Percentiles rank a stretch among this genome's conserved stretches.
These are phyloP conservation scores for Diaporthe destruens DNA, from an alignment of 2,329 filamentous ascomycete genomes.

Conservation along the genomic window DNA sequence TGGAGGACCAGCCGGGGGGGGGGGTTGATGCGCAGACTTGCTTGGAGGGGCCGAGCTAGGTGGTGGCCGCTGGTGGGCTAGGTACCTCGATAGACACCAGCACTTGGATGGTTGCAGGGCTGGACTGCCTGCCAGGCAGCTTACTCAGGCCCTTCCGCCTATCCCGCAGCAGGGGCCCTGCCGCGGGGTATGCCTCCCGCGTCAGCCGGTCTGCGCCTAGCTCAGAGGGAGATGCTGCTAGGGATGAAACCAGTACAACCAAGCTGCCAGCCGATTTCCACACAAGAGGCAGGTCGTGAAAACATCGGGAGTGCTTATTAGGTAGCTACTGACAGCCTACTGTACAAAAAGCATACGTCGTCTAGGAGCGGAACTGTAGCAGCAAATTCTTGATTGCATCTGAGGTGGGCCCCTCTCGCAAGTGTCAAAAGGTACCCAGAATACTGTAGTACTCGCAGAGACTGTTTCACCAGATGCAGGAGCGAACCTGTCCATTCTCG, in stretches of 20 bases:
- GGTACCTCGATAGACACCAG: constrained; percentile 5
- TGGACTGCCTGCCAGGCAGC: constrained; percentile 16
- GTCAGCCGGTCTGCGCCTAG: constrained; percentile 11
- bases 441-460: not conserved
- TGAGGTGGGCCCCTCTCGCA: not conserved
- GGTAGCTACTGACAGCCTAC: not conserved
- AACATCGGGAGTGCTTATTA: not conserved
- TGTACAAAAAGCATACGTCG: not conserved
- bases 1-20: constrained; percentile 30
- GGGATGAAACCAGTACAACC: not conserved
- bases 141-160: constrained; percentile 39
- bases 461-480: not conserved
- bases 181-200: constrained; percentile 36
- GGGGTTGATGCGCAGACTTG: constrained; percentile 30
- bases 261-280: constrained; percentile 4
- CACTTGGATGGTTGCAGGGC: constrained; percentile 14
- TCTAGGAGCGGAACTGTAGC: not conserved
- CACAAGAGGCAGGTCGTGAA: not conserved
- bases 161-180: constrained; percentile 24
- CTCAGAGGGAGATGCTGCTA: not conserved
- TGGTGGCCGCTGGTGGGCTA: not conserved
- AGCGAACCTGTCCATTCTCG: not conserved
- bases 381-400: constrained; percentile 17
- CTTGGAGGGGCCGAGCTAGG: constrained; percentile 27
- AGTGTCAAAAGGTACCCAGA: constrained; percentile 2